These are phyloP conservation scores for Fomitopsis schrenkii DNA, from an alignment of 1,284 basidiomycete genomes.

Conservation along the genomic window DNA sequence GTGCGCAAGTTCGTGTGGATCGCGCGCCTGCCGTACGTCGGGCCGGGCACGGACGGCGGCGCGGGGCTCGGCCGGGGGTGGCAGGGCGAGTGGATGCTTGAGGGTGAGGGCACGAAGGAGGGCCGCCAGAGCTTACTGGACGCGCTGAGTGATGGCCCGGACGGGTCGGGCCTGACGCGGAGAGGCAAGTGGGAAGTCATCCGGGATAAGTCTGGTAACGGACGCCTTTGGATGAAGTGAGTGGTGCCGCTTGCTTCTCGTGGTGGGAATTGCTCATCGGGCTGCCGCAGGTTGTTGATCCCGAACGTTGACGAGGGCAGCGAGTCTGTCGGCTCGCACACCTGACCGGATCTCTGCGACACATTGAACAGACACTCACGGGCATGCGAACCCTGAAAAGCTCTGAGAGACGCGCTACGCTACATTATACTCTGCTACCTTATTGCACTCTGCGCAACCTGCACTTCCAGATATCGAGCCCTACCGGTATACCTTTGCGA, in stretches of 20 bases:
- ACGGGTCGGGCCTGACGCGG: conserved; percentile 28
- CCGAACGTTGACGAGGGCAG: conserved; percentile 6
- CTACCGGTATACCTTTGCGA: neutral
- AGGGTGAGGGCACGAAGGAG: conserved; percentile 69
- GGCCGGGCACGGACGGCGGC: conserved; percentile 27
- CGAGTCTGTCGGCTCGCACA: neutral
- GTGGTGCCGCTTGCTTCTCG: conserved; percentile 12
- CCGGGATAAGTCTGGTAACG: conserved; percentile 53
- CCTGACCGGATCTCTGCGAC: neutral
- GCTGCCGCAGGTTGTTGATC: conserved; percentile 5
- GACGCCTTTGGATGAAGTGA: conserved; percentile 63
- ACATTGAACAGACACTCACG: conserved; percentile 4
- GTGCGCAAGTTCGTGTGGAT: conserved; percentile 62
- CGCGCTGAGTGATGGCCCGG: conserved; percentile 27
- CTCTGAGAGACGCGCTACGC: neutral
- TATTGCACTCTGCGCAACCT: neutral
- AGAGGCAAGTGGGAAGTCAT: conserved; percentile 52
- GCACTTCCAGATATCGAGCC: neutral
- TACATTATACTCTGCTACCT: neutral
- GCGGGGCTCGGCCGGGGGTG: conserved; percentile 58
- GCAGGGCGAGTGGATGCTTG: conserved; percentile 72
- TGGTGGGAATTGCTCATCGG: neutral
- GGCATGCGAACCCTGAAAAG: neutral
- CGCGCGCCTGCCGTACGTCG: conserved; percentile 43
- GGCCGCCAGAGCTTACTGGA: conserved; percentile 54